phyloP scores from a whole-genome alignment of 768 basidiomycete genomes.

The Macrolepiota fuliginosa region DNA sequence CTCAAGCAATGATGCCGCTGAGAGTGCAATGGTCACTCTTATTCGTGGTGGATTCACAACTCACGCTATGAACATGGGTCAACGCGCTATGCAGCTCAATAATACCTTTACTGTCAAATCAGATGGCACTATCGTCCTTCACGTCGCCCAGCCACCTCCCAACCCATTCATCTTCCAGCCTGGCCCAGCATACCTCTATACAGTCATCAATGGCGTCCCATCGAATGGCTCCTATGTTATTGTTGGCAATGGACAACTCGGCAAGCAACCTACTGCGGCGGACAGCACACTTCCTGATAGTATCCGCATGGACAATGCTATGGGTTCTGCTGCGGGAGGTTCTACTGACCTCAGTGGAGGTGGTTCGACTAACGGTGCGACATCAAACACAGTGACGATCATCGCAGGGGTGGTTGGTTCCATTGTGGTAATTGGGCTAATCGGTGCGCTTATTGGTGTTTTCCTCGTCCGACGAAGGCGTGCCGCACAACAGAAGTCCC shows the following conservation, averaged over 20 bases:
- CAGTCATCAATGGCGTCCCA: conserved; percentile 83
- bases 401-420: conserved; percentile 14
- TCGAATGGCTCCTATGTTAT: conserved; percentile 75
- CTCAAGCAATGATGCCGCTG: conserved; percentile 65
- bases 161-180: conserved; percentile 87
- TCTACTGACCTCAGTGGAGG: neutral
- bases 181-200: conserved; percentile 81
- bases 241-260: conserved; percentile 76
- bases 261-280: conserved; percentile 53
- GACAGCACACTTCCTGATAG: conserved; percentile 50
- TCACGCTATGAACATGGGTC: conserved; percentile 88
- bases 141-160: conserved; percentile 81
- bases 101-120: conserved; percentile 78
- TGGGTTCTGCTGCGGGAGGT: conserved; percentile 23
- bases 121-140: conserved; percentile 81
- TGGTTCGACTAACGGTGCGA: neutral
- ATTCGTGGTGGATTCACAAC: conserved; percentile 86
- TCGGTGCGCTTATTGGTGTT: conserved; percentile 14
- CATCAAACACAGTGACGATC: neutral
- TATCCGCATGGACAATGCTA: conserved; percentile 41
- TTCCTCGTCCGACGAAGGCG: conserved; percentile 14
- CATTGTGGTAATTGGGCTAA: conserved; percentile 14
- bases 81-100: conserved; percentile 78
- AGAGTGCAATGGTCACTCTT: conserved; percentile 72
- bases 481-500: conserved; percentile 2